phyloP scores from a whole-genome alignment of 2,329 filamentous ascomycete genomes.

The Hypoxylon sp. region DNA sequence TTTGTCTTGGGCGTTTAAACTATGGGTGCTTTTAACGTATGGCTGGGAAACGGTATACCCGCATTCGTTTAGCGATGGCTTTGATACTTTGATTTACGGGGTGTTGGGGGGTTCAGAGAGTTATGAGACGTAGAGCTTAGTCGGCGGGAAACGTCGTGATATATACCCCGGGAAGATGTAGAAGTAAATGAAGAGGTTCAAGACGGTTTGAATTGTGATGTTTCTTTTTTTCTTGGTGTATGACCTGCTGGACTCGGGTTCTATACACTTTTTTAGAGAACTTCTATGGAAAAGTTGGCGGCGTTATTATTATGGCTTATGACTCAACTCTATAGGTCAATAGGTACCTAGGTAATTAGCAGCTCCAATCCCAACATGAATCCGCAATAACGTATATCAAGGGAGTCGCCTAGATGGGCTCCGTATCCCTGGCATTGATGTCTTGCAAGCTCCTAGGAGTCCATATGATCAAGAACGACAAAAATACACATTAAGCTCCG shows the following conservation, averaged over 20 bases:
- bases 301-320: too few relatives aligned
- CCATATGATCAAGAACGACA: too few relatives aligned
- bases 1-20: neutral
- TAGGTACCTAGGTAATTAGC: too few relatives aligned
- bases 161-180: conserved; percentile 33
- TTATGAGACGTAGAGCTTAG: neutral
- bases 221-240: neutral
- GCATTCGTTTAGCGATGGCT: conserved; percentile 16
- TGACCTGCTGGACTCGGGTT: neutral
- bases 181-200: conserved; percentile 1
- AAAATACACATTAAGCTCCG: too few relatives aligned
- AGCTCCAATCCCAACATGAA: too few relatives aligned
- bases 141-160: neutral
- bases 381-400: too few relatives aligned
- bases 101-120: neutral
- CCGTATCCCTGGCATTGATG: too few relatives aligned
- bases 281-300: too few relatives aligned
- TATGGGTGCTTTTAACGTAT: conserved; percentile 1
- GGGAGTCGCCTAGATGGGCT: neutral
- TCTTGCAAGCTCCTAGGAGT: too few relatives aligned
- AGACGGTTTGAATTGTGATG: conserved; percentile 1
- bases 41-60: conserved; percentile 4
- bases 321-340: too few relatives aligned
- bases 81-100: conserved; percentile 5
- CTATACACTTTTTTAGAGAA: neutral